Evolutionary conservation across 2,329 filamentous ascomycete species (phyloP).

Genomic region (Dendrostoma leiphaemia): DNA sequence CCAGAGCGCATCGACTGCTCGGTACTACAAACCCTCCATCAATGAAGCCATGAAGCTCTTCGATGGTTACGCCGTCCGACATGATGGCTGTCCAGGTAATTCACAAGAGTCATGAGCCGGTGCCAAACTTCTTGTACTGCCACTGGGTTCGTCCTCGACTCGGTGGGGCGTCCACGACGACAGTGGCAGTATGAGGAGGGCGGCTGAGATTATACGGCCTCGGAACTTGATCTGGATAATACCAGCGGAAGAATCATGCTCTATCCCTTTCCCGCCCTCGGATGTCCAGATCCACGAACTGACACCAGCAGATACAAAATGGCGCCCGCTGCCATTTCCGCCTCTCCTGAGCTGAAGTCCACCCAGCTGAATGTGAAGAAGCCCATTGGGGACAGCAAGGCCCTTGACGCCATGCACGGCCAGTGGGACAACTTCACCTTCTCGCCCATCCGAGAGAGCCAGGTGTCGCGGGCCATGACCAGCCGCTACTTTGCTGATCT

Average conservation of each 20-base stretch:
- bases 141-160: neutral
- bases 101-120: conserved; percentile 33
- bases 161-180: neutral
- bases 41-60: conserved; percentile 17
- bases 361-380: conserved; percentile 35
- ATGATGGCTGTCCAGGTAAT: conserved; percentile 31
- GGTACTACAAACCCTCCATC: conserved; percentile 10
- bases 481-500: conserved; percentile 89
- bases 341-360: conserved; percentile 45
- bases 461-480: conserved; percentile 92
- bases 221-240: conserved; percentile 33
- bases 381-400: conserved; percentile 41
- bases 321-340: conserved; percentile 72
- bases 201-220: conserved; percentile 39
- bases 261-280: conserved; percentile 41
- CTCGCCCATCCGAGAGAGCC: conserved; percentile 82
- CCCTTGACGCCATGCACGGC: conserved; percentile 64
- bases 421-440: conserved; percentile 84
- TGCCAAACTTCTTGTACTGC: conserved; percentile 25
- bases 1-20: conserved; percentile 1
- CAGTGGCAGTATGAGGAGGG: conserved; percentile 10
- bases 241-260: conserved; percentile 95
- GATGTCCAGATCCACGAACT: conserved; percentile 38
- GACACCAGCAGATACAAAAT: conserved; percentile 49
- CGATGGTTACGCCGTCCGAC: conserved; percentile 15